Evolutionary conservation across 2,329 filamentous ascomycete species (phyloP).

Genomic region (Orbilia brochopaga): DNA sequence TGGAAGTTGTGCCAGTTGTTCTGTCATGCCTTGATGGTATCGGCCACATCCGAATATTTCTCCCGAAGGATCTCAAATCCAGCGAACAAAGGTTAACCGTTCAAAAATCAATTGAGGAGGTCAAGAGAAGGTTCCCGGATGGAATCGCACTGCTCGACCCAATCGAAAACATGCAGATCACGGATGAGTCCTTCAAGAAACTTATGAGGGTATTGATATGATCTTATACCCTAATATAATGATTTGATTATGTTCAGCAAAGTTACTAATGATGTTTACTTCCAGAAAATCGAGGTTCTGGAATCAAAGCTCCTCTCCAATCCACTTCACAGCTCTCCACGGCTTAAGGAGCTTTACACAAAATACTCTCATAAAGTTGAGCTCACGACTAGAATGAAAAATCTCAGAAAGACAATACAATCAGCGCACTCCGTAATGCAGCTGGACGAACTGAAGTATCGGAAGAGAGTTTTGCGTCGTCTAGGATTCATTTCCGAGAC

Average conservation of each 20-base stretch:
- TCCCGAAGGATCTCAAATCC: constrained; percentile 76
- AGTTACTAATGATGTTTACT: constrained; percentile 9
- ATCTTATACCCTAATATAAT: neutral
- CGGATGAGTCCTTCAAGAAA: constrained; percentile 90
- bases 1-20: constrained; percentile 84
- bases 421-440: constrained; percentile 87
- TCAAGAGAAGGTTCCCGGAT: constrained; percentile 87
- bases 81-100: constrained; percentile 72
- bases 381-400: constrained; percentile 79
- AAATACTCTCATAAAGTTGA: constrained; percentile 83
- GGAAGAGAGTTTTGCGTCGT: constrained; percentile 91
- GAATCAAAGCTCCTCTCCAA: constrained; percentile 88
- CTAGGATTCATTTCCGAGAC: constrained; percentile 94
- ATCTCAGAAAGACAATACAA: constrained; percentile 82
- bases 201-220: constrained; percentile 67
- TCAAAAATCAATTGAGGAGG: constrained; percentile 74
- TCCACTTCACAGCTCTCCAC: constrained; percentile 86
- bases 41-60: constrained; percentile 79
- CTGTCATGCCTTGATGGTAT: constrained; percentile 84
- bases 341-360: constrained; percentile 81
- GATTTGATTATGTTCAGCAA: neutral
- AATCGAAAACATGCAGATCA: constrained; percentile 94
- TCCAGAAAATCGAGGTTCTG: constrained; percentile 90
- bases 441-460: constrained; percentile 92
- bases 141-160: constrained; percentile 88